Conservation (phyloP, 2,329 filamentous ascomycete genomes). For the Ceratocystis huliohia region DNA sequence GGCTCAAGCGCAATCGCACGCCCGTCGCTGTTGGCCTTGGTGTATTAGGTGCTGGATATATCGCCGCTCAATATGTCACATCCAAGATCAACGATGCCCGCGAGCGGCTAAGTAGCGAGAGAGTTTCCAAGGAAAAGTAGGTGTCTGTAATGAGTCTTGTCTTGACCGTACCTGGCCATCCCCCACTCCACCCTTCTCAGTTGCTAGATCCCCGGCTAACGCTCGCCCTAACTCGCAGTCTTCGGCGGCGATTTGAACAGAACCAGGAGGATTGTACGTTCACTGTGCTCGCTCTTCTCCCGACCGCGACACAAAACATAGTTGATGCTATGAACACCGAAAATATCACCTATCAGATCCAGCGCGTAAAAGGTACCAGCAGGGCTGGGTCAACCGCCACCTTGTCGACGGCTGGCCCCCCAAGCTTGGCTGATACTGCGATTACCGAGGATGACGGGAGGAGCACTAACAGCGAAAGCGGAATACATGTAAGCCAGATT, state of each 20-base stretch:
- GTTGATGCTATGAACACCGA: conserved; percentile 82
- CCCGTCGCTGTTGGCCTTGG: conserved; percentile 79
- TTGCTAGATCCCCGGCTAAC: not conserved
- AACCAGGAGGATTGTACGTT: conserved; percentile 99
- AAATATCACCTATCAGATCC: conserved; percentile 81
- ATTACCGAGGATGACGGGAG: conserved; percentile 70
- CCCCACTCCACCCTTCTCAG: too few species aligned
- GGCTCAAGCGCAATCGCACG: conserved; percentile 84
- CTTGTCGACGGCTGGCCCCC: conserved; percentile 42
- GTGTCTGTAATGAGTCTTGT: not conserved
- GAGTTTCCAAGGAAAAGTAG: conserved; percentile 93
- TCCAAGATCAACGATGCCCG: conserved; percentile 84
- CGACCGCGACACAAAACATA: conserved; percentile 81
- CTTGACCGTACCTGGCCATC: not conserved
- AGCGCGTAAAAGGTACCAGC: conserved; percentile 69
- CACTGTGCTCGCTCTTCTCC: conserved; percentile 88
- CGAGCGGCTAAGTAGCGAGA: conserved; percentile 91
- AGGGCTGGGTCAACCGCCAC: conserved; percentile 45
- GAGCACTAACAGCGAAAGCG: conserved; percentile 70
- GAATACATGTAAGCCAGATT: conserved; percentile 69
- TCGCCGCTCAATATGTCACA: conserved; percentile 85
- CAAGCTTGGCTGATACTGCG: conserved; percentile 55
- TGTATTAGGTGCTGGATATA: conserved; percentile 77
- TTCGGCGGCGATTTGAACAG: conserved; percentile 92
- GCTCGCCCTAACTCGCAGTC: conserved; percentile 37